Evolutionary conservation across 305 asterid species (phyloP), one percentile per base, ranked within the genome.

Genomic region (Fraxinus albicans): DNA sequence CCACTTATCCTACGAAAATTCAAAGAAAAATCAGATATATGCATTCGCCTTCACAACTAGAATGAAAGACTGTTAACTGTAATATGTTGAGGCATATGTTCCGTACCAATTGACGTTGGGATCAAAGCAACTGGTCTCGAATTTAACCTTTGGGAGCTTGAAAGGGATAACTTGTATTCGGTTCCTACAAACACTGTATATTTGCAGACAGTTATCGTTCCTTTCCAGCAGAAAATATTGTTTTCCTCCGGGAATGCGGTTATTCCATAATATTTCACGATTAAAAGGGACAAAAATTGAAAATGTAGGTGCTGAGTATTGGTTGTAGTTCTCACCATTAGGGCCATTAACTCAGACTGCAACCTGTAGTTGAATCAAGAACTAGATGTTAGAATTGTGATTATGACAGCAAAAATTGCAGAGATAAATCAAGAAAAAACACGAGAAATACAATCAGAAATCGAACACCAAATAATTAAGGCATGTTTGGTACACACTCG

Each of bases 181-280:
- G 98, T 94, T 83, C 99, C 98, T 89, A 94, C 97, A 70, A 94
- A 96, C 5, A 94, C 95, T 0, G 99, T 96, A n/a, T 92, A 98
- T 76, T 86, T 93, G 94, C 95, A 90, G 35, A 97, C 99, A 8
- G 86, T 85, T 63, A 96, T 94, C 38, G 98, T 96, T 80, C 98
- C 98, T 89, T 93, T 96, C 98, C 99, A 94, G 87, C 90, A 85
- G 85, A 94, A 94, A 76, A 94, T 96, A 90, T 93, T 93, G 86
- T 94, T 98, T 82, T 93, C 99, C 87, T 93, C 98, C 0, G 97
- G 98, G 81, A 96, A 96, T 3, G 98, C 97, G 31, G 99, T 92
- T 84, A 93, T 90, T n/a, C 95, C 97, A 36, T 89, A 73, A 84
- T 91, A 86, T 29, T 69, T 36, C 6, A 42, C 35, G 27, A 13